Evolutionary conservation across 2,329 filamentous ascomycete genomes (phyloP).

Genomic region (Trichophyton benhamiae): DNA sequence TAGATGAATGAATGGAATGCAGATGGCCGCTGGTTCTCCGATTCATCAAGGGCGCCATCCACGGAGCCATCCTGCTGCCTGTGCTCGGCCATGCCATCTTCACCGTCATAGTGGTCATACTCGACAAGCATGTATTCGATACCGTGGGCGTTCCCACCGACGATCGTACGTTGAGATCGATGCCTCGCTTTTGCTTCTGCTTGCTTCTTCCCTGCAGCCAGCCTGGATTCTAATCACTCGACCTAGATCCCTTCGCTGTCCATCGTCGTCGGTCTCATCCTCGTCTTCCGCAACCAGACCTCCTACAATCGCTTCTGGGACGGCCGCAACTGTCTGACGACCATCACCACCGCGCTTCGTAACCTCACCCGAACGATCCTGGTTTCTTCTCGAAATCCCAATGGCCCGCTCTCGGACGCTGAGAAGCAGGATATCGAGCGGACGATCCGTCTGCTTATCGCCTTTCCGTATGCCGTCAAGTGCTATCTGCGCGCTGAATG

Average conservation of each 20-base stretch:
- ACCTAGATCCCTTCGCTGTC: slow-evolving; percentile 46
- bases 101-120: slow-evolving; percentile 46
- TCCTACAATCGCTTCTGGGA: slow-evolving; percentile 55
- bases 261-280: slow-evolving; percentile 55
- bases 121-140: slow-evolving; percentile 41
- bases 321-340: slow-evolving; percentile 45
- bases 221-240: background rate
- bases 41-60: slow-evolving; percentile 53
- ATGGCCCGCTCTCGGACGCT: slow-evolving; percentile 23
- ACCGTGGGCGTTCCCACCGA: slow-evolving; percentile 46
- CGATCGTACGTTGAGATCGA: slow-evolving; percentile 35
- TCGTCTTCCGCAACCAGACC: slow-evolving; percentile 54
- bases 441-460: slow-evolving; percentile 46
- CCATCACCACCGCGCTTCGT: slow-evolving; percentile 45
- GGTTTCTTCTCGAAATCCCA: slow-evolving; percentile 33
- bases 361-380: slow-evolving; percentile 47
- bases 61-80: slow-evolving; percentile 45
- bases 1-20: background rate
- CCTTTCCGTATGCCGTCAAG: slow-evolving; percentile 51
- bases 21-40: slow-evolving; percentile 53
- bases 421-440: slow-evolving; percentile 48
- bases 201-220: background rate
- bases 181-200: background rate
- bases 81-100: slow-evolving; percentile 47
- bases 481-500: slow-evolving; percentile 54